phyloP scores from a whole-genome alignment of 805 yeast genomes.

The Hagleromyces aurorensis region DNA sequence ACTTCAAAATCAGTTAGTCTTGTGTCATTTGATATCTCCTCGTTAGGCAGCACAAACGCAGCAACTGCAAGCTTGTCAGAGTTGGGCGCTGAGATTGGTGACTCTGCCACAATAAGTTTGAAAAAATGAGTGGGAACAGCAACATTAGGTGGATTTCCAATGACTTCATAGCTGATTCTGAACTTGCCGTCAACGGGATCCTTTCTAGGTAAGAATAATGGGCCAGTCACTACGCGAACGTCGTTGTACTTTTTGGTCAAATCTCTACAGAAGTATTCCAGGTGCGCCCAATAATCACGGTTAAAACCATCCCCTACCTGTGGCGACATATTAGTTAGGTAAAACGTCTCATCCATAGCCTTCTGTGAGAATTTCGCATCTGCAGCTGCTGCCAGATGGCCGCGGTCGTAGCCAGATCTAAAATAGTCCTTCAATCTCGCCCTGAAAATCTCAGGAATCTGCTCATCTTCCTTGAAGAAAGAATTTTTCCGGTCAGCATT shows the following conservation, averaged over 20 bases:
- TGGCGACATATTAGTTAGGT: conserved; percentile 85
- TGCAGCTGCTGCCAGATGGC: conserved; percentile 98
- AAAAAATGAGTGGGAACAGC: conserved; percentile 98
- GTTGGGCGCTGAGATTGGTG: conserved; percentile 33
- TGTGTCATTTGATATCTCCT: conserved; percentile 57
- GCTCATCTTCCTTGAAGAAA: conserved; percentile 80
- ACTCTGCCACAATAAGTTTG: conserved; percentile 83
- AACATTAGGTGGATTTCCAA: conserved; percentile 91
- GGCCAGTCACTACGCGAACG: conserved; percentile 89
- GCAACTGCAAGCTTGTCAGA: conserved; percentile 54
- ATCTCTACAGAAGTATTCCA: conserved; percentile 80
- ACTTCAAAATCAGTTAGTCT: conserved; percentile 75
- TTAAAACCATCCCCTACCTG: conserved; percentile 98
- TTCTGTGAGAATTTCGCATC: conserved; percentile 83
- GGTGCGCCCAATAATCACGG: conserved; percentile 96
- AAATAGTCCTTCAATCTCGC: conserved; percentile 78
- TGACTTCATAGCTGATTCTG: conserved; percentile 80
- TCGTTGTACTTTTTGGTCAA: conserved; percentile 62
- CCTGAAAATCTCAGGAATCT: conserved; percentile 68
- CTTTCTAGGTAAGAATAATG: conserved; percentile 75
- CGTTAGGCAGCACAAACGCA: conserved; percentile 92
- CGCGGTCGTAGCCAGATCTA: conserved; percentile 92
- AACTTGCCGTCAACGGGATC: conserved; percentile 73
- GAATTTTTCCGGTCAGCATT: conserved; percentile 74
- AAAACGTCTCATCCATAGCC: conserved; percentile 95